Percentiles rank a stretch among this genome's conserved stretches.
Conservation (phyloP, 371 early-diverging fungal genomes). For the Capillidium heterosporum region DNA sequence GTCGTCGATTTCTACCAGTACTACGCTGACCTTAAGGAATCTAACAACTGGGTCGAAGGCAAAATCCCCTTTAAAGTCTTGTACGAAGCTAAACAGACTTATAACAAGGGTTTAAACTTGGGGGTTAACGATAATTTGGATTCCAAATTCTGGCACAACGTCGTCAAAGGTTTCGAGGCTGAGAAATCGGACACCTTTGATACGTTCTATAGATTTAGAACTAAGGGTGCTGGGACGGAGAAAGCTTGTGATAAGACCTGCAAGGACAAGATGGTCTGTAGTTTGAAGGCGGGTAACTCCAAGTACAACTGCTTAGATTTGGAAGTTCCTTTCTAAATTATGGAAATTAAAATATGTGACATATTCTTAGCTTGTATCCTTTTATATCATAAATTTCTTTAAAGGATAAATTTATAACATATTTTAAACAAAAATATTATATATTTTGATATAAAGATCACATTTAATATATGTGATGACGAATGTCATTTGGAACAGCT, state of each 20-base stretch:
- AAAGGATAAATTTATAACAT: too few species aligned
- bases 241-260: not conserved
- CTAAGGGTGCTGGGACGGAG: not conserved
- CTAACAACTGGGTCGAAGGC: not conserved
- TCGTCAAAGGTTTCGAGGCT: not conserved
- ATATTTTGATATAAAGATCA: too few species aligned
- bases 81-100: not conserved
- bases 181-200: not conserved
- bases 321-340: too few species aligned
- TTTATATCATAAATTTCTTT: too few species aligned
- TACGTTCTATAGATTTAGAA: not conserved
- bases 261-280: not conserved
- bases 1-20: constrained; percentile 7
- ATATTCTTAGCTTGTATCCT: too few species aligned
- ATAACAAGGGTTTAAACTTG: too few species aligned
- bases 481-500: too few species aligned
- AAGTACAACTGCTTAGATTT: not conserved
- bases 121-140: not conserved
- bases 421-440: too few species aligned
- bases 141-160: constrained; percentile 1
- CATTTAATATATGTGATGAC: too few species aligned
- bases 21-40: not conserved
- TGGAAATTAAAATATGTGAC: not conserved
- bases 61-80: not conserved
- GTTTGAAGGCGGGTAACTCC: not conserved